These are phyloP conservation scores for Coemansia guatemalensis DNA, from an alignment of 192 early-diverging fungal species.

Conservation along the genomic window DNA sequence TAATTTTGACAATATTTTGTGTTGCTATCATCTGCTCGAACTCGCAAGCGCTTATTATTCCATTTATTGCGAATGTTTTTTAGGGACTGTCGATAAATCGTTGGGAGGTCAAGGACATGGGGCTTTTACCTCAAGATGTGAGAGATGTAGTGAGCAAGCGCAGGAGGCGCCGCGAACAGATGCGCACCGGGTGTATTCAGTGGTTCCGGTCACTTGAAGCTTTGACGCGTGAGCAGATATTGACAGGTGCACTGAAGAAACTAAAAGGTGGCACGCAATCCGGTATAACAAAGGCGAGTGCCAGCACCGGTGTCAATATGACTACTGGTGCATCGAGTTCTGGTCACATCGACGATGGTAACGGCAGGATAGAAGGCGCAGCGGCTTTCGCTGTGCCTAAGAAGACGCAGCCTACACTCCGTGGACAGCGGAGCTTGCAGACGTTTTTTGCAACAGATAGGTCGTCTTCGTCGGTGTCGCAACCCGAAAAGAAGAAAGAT, in stretches of 20 bases:
- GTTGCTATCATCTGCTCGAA: not conserved
- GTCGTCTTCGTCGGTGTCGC: not conserved
- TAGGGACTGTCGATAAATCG: slow-evolving; percentile 32
- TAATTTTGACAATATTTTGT: not conserved
- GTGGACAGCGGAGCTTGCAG: slow-evolving; percentile 43
- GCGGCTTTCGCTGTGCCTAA: not conserved
- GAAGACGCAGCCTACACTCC: slow-evolving; percentile 14
- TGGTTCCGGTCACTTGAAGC: slow-evolving; percentile 27
- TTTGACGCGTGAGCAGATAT: slow-evolving; percentile 19
- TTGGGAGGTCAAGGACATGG: slow-evolving; percentile 43
- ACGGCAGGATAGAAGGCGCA: not conserved
- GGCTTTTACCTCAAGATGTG: slow-evolving; percentile 31
- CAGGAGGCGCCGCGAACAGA: slow-evolving; percentile 15
- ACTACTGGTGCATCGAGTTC: not conserved
- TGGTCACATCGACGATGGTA: not conserved
- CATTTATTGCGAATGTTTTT: not conserved
- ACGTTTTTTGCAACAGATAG: slow-evolving; percentile 39
- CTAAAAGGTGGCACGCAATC: slow-evolving; percentile 18
- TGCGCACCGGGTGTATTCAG: slow-evolving; percentile 22
- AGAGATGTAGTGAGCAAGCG: slow-evolving; percentile 26
- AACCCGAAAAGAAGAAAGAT: not conserved
- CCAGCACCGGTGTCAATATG: not conserved
- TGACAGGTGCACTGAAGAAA: slow-evolving; percentile 30
- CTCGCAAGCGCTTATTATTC: not conserved
- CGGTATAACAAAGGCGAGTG: not conserved